Conservation (phyloP, 1,139 yeast genomes). For the Candida glucosophila region DNA sequence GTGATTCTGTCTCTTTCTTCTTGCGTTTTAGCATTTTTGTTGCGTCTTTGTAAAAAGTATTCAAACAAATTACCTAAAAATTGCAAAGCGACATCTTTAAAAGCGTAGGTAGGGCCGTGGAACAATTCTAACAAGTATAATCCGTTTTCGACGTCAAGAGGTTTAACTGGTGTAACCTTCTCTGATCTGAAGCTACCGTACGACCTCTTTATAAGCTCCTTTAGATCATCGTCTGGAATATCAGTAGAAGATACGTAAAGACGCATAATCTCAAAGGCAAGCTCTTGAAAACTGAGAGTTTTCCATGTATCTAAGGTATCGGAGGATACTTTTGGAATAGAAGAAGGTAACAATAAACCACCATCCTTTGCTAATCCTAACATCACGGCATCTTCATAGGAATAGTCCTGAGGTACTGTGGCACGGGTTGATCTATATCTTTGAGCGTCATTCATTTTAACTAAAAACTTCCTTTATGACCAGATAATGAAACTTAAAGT, state of each 20-base stretch:
- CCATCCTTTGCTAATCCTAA: constrained; percentile 95
- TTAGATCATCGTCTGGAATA: constrained; percentile 63
- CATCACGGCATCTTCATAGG: constrained; percentile 89
- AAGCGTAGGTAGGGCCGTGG: constrained; percentile 99
- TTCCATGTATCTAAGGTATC: constrained; percentile 63
- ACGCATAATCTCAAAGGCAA: constrained; percentile 81
- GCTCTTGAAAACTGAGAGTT: constrained; percentile 66
- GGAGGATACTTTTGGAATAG: constrained; percentile 60
- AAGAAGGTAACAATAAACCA: constrained; percentile 84
- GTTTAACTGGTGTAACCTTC: constrained; percentile 76
- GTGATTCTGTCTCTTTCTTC: constrained; percentile 72
- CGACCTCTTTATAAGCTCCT: constrained; percentile 53
- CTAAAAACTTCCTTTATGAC: too few relatives aligned
- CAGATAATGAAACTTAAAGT: too few relatives aligned
- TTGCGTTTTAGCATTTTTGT: constrained; percentile 49
- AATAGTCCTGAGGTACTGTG: constrained; percentile 38
- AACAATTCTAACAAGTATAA: constrained; percentile 81
- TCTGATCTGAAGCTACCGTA: constrained; percentile 84
- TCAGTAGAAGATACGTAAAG: constrained; percentile 64
- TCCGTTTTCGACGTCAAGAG: constrained; percentile 46
- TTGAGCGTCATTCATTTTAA: constrained; percentile 16
- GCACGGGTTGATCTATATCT: constrained; percentile 86
- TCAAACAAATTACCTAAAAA: constrained; percentile 96
- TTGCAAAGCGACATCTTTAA: constrained; percentile 96
- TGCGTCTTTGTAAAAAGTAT: constrained; percentile 74